Percentiles rank a stretch among this genome's conserved stretches.
Conservation (phyloP, 2,329 filamentous ascomycete genomes). For the Decorospora gaudefroyi region DNA sequence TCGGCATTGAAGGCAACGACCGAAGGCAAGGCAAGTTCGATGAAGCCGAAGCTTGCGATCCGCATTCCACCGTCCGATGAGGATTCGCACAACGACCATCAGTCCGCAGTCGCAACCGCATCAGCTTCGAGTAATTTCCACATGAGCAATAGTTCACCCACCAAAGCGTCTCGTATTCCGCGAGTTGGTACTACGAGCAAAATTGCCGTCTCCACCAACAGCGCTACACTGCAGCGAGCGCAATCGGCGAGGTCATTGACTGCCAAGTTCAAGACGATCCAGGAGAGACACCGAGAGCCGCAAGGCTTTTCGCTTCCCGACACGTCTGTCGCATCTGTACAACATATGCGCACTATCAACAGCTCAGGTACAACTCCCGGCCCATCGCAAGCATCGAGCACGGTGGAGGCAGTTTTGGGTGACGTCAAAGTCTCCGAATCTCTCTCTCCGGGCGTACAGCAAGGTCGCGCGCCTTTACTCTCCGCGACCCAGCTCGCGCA, state of each 20-base stretch:
- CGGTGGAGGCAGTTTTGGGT: not conserved
- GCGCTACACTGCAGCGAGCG: conserved; percentile 22
- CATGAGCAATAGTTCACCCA: conserved; percentile 6
- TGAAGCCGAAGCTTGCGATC: conserved; percentile 28
- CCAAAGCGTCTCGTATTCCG: conserved; percentile 35
- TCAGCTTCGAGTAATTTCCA: conserved; percentile 18
- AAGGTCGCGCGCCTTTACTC: too few species aligned
- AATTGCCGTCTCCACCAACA: conserved; percentile 8
- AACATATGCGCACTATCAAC: conserved; percentile 32
- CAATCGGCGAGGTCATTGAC: conserved; percentile 19
- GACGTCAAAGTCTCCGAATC: not conserved
- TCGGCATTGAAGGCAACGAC: not conserved
- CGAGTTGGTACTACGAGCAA: conserved; percentile 17
- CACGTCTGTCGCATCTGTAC: conserved; percentile 4
- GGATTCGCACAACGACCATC: conserved; percentile 3
- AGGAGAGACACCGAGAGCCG: not conserved
- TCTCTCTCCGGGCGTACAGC: too few species aligned
- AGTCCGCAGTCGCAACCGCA: conserved; percentile 3
- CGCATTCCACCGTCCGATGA: conserved; percentile 15
- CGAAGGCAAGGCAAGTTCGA: conserved; percentile 1
- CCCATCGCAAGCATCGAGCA: conserved; percentile 1
- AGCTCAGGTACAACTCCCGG: conserved; percentile 28
- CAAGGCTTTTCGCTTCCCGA: conserved; percentile 10
- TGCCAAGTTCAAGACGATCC: not conserved
- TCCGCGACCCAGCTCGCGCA: too few species aligned